Base-by-base conservation (phyloP, 23 red algal genomes). In the Gracilariopsis chorda region DNA sequence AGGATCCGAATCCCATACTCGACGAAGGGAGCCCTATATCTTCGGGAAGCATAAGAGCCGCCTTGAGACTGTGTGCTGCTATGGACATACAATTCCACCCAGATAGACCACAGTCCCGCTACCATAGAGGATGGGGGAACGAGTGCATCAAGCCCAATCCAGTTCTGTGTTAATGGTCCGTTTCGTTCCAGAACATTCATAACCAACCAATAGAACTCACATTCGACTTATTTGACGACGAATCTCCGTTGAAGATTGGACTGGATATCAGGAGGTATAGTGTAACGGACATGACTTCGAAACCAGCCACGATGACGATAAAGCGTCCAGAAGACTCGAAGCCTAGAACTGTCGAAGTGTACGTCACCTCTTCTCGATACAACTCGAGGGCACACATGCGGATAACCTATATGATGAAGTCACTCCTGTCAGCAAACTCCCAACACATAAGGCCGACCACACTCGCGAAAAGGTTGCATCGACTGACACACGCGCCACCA, bases 271-370 rank as follows among this genome's bases (percentile, higher is more conserved):
- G 39, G 28, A 30, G 25, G 28, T 65, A 65, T 21, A 65, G 60
- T 35, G 19, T 34, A 4, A 65, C 60, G 4, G 37, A 77, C 37
- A 45, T 77, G 2, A 19, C 24, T 3, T 12, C 68, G 4, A 6
- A 77, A 12, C 81, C 60, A 7, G 5, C 81, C 13, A 61, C 30
- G 53, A 57, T 86, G 11, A 48, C 59, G 24, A 68, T 86, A 55
- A 86, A 86, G 60, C 51, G 83, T 24, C 62, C 83, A 59, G 34
- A 0, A 21, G 58, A 86, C 45, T 73, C 39, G 1, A n/a, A 48
- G n/a, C 40, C 60, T 25, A 34, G 61, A 52, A 30, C 25, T 13
- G 9, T 65, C 6, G 25, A 30, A 35, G 2, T 34, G 4, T 65
- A 65, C 28, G 4, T 65, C 9, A 65, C 11, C 4, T 65, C 21